phyloP scores from a whole-genome alignment of 2,329 filamentous ascomycete genomes.

The Zasmidium citrigriseum region DNA sequence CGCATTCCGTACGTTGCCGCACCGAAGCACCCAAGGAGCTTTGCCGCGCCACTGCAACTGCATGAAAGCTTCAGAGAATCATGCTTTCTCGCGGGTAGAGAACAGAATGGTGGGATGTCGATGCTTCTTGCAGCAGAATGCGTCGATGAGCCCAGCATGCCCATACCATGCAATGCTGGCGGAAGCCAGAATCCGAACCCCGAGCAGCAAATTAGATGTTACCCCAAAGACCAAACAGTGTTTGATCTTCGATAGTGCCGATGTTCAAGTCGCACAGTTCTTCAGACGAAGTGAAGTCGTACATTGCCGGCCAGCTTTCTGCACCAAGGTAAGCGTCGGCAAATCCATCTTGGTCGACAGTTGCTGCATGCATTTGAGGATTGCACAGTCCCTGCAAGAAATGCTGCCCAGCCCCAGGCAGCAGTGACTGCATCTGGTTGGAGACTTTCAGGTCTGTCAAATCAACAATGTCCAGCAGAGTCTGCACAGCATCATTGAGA shows the following conservation, averaged over 20 bases:
- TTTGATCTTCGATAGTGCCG: constrained; percentile 1
- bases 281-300: not conserved
- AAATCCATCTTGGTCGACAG: not conserved
- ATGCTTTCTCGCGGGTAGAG: no score
- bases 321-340: not conserved
- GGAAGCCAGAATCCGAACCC: no score
- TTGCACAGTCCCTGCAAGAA: not conserved
- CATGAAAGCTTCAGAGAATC: no score
- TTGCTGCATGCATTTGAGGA: not conserved
- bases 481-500: constrained; percentile 1
- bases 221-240: not conserved
- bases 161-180: no score
- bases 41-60: no score
- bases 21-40: no score
- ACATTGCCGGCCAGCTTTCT: not conserved
- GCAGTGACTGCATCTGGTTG: not conserved
- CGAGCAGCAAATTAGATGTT: not conserved
- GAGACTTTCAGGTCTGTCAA: not conserved
- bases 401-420: not conserved
- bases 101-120: no score
- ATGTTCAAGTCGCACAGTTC: not conserved
- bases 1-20: no score
- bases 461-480: not conserved
- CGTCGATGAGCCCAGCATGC: no score
- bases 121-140: no score